Conservation (phyloP, 257 asterid species). For the Jacaranda copaia region DNA sequence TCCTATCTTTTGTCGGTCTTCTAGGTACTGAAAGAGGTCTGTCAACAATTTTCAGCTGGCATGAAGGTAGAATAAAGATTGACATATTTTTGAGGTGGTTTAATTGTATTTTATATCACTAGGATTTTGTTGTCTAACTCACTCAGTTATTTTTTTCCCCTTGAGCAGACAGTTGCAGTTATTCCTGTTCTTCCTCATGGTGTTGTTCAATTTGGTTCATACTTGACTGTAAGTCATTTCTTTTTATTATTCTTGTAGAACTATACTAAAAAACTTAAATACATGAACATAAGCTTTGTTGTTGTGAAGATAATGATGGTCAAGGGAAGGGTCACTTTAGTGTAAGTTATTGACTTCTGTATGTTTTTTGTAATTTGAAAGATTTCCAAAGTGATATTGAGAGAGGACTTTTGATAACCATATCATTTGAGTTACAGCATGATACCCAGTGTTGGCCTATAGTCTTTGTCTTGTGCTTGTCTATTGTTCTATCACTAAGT, state of each 20-base stretch:
- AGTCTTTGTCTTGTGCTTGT: neutral
- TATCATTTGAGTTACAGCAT: too few relatives aligned
- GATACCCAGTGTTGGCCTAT: neutral
- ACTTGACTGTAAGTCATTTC: slow-evolving; percentile 49
- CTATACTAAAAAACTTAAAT: neutral
- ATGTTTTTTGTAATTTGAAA: neutral
- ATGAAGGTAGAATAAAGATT: slow-evolving; percentile 57
- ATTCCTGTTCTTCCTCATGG: slow-evolving; percentile 87
- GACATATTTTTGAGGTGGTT: neutral
- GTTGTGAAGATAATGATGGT: neutral
- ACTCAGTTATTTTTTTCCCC: slow-evolving; percentile 14
- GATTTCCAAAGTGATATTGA: neutral
- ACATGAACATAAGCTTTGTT: neutral
- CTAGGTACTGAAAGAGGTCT: slow-evolving; percentile 70
- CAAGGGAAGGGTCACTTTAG: neutral
- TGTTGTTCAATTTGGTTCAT: slow-evolving; percentile 79
- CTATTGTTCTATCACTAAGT: neutral
- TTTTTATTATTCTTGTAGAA: slow-evolving; percentile 16
- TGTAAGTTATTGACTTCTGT: neutral
- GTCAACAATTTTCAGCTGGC: slow-evolving; percentile 71
- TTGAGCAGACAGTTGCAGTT: slow-evolving; percentile 65
- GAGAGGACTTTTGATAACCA: neutral
- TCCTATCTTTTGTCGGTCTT: slow-evolving; percentile 10
- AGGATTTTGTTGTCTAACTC: slow-evolving; percentile 7
- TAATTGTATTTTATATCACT: neutral